Evolutionary conservation across 352 stramenopile species (phyloP).

Genomic region (Globisporangium cylindrosporum): DNA sequence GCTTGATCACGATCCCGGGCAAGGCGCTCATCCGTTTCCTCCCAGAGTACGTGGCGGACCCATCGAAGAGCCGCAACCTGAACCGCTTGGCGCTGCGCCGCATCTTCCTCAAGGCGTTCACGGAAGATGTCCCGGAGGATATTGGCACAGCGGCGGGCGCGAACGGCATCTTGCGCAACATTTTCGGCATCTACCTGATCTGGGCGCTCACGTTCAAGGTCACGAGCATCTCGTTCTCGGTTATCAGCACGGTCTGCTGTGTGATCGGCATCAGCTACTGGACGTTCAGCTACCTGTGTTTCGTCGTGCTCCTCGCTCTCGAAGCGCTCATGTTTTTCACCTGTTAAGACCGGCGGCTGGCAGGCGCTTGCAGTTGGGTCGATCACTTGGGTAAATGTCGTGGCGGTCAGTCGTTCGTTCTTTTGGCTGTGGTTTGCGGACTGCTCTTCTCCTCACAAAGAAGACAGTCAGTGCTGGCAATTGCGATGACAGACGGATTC

Average conservation of each 20-base stretch:
- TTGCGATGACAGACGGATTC: neutral
- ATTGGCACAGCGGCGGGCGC: slow-evolving; percentile 46
- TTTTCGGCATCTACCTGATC: slow-evolving; percentile 61
- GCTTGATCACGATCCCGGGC: slow-evolving; percentile 68
- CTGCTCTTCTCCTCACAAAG: slow-evolving; percentile 9
- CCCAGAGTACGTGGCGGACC: slow-evolving; percentile 64
- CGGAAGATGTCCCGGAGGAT: slow-evolving; percentile 67
- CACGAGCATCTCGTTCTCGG: slow-evolving; percentile 36
- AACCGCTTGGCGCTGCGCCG: slow-evolving; percentile 78
- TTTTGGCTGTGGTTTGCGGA: no score
- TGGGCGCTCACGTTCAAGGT: slow-evolving; percentile 74
- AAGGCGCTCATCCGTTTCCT: slow-evolving; percentile 76
- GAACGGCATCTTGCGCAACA: slow-evolving; percentile 61
- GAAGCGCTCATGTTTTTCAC: slow-evolving; percentile 81
- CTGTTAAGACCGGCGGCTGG: slow-evolving; percentile 35
- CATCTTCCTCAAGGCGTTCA: slow-evolving; percentile 74
- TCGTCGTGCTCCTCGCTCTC: slow-evolving; percentile 45
- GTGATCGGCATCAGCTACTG: slow-evolving; percentile 56
- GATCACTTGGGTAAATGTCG: neutral
- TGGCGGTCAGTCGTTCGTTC: neutral
- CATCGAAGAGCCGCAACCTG: slow-evolving; percentile 70
- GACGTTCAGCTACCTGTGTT: slow-evolving; percentile 56
- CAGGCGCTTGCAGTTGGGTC: neutral
- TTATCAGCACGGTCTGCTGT: slow-evolving; percentile 40
- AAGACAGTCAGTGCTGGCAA: neutral